Conservation (phyloP, 2,329 filamentous ascomycete genomes). For the Leptographium flavum region DNA sequence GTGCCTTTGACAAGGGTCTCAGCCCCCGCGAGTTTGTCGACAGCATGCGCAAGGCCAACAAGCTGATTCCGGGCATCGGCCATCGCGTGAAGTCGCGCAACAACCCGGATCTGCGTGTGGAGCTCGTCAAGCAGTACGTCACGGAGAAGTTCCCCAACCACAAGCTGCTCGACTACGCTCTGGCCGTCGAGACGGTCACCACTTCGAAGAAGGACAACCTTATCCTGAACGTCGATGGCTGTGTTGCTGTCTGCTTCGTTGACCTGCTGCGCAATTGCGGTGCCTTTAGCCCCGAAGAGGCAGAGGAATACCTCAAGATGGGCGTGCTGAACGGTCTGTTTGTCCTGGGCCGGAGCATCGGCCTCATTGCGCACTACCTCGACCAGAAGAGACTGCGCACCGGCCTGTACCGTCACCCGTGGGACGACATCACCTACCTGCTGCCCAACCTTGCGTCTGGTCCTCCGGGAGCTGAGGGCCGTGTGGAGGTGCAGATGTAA, state of each 20-base stretch:
- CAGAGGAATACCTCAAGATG: constrained; percentile 98
- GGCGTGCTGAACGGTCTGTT: constrained; percentile 99
- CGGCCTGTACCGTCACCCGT: constrained; percentile 96
- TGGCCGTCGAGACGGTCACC: constrained; percentile 94
- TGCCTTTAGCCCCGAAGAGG: constrained; percentile 90
- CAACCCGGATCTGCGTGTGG: constrained; percentile 98
- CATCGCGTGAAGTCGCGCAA: constrained; percentile 99
- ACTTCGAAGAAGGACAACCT: constrained; percentile 99
- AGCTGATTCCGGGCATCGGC: constrained; percentile 97
- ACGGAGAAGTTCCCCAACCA: constrained; percentile 92
- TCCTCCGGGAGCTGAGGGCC: constrained; percentile 61
- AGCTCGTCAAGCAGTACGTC: constrained; percentile 98
- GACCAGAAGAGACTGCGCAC: constrained; percentile 99
- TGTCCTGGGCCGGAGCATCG: constrained; percentile 90
- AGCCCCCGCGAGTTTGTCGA: constrained; percentile 98
- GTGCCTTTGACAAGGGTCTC: constrained; percentile 94
- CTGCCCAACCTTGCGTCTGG: constrained; percentile 66
- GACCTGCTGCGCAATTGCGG: constrained; percentile 96
- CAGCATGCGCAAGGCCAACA: constrained; percentile 98
- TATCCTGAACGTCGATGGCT: constrained; percentile 97
- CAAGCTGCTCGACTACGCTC: constrained; percentile 97
- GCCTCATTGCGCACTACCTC: constrained; percentile 98
- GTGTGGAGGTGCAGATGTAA: constrained; percentile 75
- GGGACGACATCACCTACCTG: constrained; percentile 96
- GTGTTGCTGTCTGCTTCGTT: constrained; percentile 96